A percentile compares a stretch with the other conserved stretches of the same genome.
Conservation (phyloP, 768 basidiomycete species). For the Hysterangium stoloniferum region DNA sequence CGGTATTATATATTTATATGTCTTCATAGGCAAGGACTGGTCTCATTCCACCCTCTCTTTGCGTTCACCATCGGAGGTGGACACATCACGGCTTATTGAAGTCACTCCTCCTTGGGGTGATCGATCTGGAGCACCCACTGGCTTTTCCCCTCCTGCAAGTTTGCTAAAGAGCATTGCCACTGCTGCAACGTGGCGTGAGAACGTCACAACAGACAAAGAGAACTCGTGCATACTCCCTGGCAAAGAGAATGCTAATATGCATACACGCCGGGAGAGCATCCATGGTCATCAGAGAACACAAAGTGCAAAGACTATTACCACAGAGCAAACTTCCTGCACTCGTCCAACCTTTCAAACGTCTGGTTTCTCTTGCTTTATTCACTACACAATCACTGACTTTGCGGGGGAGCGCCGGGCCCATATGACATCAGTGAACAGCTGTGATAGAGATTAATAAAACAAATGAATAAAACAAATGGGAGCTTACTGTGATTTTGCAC, state of each 20-base stretch:
- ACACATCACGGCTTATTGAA: constrained; percentile 1
- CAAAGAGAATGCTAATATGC: background rate
- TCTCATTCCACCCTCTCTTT: constrained; percentile 3
- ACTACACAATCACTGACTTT: no score
- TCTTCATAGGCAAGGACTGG: background rate
- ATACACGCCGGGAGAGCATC: background rate
- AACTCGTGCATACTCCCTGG: background rate
- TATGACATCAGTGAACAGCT: no score
- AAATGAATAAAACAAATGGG: no score
- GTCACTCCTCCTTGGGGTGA: background rate
- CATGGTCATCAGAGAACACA: constrained; percentile 7
- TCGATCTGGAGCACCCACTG: background rate
- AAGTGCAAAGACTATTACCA: background rate
- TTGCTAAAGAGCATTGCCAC: constrained; percentile 7
- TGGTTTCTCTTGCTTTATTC: background rate
- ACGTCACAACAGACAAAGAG: no score
- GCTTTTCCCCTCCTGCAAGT: constrained; percentile 8
- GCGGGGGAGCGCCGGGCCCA: no score
- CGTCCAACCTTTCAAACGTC: constrained; percentile 1
- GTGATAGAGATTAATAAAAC: no score
- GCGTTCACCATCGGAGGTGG: constrained; percentile 1
- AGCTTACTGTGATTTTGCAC: no score
- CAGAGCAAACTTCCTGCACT: background rate
- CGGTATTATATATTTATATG: background rate
- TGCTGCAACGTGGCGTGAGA: background rate